Evolutionary conservation across 345 rosid genomes (phyloP).

Genomic region (Leavenworthia alabamica): DNA sequence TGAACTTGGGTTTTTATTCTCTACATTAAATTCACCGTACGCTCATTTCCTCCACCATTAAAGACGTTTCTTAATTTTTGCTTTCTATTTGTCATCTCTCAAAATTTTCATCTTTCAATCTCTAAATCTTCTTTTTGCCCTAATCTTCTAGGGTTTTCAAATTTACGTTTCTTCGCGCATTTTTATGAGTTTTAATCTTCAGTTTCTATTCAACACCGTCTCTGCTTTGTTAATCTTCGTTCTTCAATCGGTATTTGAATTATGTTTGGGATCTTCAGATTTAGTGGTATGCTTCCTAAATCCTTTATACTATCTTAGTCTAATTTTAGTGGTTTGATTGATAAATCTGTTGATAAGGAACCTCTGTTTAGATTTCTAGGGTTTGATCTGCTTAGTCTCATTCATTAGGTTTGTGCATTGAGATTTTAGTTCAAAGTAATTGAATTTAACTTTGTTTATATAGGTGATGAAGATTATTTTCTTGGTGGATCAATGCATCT

Average conservation of each 20-base stretch:
- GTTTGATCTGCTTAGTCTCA: too few species aligned
- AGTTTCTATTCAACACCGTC: conserved; percentile 2
- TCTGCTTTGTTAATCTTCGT: conserved; percentile 4
- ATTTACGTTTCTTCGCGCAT: conserved; percentile 17
- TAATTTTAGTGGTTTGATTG: background rate
- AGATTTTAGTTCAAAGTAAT: conserved; percentile 3
- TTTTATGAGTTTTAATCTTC: conserved; percentile 50
- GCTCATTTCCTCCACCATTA: conserved; percentile 4
- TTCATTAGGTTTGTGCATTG: too few species aligned
- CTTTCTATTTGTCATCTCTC: background rate
- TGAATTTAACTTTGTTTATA: background rate
- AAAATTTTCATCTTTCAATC: background rate
- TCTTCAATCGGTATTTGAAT: conserved; percentile 41
- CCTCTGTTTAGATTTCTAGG: too few species aligned
- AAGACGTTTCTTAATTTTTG: conserved; percentile 20
- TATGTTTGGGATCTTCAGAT: conserved; percentile 73
- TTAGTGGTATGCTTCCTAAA: conserved; percentile 46
- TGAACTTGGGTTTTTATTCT: conserved; percentile 41
- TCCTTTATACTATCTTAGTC: too few species aligned
- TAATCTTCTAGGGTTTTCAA: conserved; percentile 54
- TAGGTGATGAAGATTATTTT: conserved; percentile 73
- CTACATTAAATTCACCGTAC: conserved; percentile 12
- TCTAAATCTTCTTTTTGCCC: conserved; percentile 61
- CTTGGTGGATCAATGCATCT: conserved; percentile 57
- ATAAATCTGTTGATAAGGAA: too few species aligned